Evolutionary conservation across 495 filamentous ascomycete species (phyloP).

Genomic region (Cairneyella variabilis): DNA sequence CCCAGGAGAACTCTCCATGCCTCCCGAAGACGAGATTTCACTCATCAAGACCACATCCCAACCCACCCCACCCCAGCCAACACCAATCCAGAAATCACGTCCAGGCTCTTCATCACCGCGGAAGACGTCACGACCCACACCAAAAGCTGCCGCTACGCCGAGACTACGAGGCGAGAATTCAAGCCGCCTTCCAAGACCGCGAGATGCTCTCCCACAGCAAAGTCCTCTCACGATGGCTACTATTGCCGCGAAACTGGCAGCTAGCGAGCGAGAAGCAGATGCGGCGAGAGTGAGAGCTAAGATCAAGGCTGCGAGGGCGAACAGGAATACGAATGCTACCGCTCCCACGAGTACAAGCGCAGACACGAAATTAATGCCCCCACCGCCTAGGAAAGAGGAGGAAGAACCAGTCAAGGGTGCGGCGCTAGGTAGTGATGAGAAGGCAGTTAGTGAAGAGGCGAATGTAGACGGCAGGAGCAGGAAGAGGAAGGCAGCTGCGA

Average conservation of each 20-base stretch:
- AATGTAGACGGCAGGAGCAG: conserved; percentile 34
- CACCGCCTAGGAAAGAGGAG: background rate
- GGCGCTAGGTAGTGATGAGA: conserved; percentile 35
- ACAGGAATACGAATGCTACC: conserved; percentile 14
- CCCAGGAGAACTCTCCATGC: background rate
- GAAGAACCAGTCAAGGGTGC: conserved; percentile 31
- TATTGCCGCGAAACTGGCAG: conserved; percentile 52
- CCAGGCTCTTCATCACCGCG: conserved; percentile 15
- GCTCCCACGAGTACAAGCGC: conserved; percentile 3
- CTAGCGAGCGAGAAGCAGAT: conserved; percentile 52
- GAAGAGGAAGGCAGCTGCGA: conserved; percentile 20
- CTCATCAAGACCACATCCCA: conserved; percentile 1
- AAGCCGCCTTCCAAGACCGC: conserved; percentile 20
- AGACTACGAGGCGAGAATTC: conserved; percentile 11
- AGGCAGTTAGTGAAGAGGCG: conserved; percentile 35
- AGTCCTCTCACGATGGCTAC: conserved; percentile 47
- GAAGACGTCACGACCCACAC: conserved; percentile 13
- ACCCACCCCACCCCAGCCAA: conserved; percentile 2
- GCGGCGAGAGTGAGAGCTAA: conserved; percentile 52
- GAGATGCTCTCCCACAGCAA: conserved; percentile 35
- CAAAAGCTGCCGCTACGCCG: conserved; percentile 10
- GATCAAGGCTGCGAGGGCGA: conserved; percentile 39
- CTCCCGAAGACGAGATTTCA: conserved; percentile 6
- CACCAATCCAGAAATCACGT: conserved; percentile 2
- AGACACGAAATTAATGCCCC: conserved; percentile 10